Percentiles rank a stretch among this genome's conserved stretches.
These are phyloP conservation scores for Blastocladiella emersonii DNA, from an alignment of 371 early-diverging fungal genomes.

Conservation along the genomic window DNA sequence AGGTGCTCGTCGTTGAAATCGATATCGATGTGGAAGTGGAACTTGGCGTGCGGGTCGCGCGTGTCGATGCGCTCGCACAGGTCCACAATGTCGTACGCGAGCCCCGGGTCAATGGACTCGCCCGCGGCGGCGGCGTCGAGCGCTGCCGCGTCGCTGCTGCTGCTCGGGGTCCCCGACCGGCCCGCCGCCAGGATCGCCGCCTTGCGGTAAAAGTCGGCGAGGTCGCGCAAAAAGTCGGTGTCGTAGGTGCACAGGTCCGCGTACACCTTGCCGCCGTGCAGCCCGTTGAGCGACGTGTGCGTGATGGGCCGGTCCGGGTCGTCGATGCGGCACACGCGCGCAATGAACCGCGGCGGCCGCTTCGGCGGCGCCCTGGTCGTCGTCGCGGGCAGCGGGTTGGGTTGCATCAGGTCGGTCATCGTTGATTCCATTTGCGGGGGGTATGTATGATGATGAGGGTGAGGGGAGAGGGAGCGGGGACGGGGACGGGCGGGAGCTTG, in stretches of 20 bases:
- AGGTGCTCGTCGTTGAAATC: background rate
- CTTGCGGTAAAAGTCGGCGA: background rate
- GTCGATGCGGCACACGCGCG: background rate
- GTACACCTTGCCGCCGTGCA: background rate
- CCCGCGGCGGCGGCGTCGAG: too few relatives aligned
- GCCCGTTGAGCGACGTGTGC: slow-evolving; percentile 1
- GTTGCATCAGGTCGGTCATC: too few relatives aligned
- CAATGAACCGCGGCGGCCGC: too few relatives aligned
- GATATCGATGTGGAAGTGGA: background rate
- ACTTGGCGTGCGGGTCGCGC: background rate
- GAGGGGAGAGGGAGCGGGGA: too few relatives aligned
- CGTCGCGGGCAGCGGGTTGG: too few relatives aligned
- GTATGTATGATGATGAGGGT: too few relatives aligned
- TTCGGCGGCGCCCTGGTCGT: too few relatives aligned
- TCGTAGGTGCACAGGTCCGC: background rate
- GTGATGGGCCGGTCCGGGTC: background rate
- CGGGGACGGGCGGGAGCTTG: too few relatives aligned
- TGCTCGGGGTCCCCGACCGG: too few relatives aligned
- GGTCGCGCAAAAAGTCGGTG: background rate
- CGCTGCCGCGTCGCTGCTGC: too few relatives aligned
- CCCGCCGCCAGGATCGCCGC: background rate
- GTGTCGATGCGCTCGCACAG: background rate
- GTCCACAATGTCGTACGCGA: background rate
- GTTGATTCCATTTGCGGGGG: too few relatives aligned
- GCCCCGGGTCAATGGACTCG: background rate